phyloP scores from a whole-genome alignment of 2,329 filamentous ascomycete genomes.

The Graphilbum sp. region DNA sequence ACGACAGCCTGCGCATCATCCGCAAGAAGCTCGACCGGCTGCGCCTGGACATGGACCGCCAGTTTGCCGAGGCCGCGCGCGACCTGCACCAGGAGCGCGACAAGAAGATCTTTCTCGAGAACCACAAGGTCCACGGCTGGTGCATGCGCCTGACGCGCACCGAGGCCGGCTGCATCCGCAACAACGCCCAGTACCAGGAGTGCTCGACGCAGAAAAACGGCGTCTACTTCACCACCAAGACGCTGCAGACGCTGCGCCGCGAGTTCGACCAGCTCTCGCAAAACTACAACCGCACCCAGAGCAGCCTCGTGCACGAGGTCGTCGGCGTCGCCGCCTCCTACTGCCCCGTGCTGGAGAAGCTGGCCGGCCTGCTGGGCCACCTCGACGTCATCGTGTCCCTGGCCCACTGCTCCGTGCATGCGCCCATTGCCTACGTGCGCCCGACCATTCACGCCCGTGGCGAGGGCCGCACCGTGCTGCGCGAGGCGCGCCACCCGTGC shows the following conservation, averaged over 20 bases:
- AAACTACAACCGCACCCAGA: conserved; percentile 91
- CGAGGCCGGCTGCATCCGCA: conserved; percentile 84
- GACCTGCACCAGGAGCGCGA: conserved; percentile 87
- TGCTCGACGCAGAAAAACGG: conserved; percentile 98
- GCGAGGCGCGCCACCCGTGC: conserved; percentile 87
- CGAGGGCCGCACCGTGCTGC: conserved; percentile 69
- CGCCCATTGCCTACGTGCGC: conserved; percentile 78
- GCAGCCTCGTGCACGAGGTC: conserved; percentile 78
- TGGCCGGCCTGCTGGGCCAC: conserved; percentile 79
- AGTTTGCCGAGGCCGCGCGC: conserved; percentile 58
- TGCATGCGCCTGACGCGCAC: conserved; percentile 86
- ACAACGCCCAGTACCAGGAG: conserved; percentile 79
- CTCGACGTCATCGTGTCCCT: conserved; percentile 91
- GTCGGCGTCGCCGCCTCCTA: conserved; percentile 89
- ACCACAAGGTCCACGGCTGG: conserved; percentile 90
- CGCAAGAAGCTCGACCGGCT: conserved; percentile 80
- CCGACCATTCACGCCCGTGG: conserved; percentile 83
- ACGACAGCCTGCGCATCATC: conserved; percentile 75
- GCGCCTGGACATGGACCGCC: conserved; percentile 64
- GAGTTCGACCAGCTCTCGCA: conserved; percentile 89
- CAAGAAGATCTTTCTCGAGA: conserved; percentile 96
- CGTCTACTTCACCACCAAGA: conserved; percentile 88
- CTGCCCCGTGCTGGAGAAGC: conserved; percentile 75
- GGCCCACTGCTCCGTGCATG: conserved; percentile 83
- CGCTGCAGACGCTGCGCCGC: conserved; percentile 61